Conservation (phyloP, 2,329 filamentous ascomycete species). For the Emericellopsis cladophorae region DNA sequence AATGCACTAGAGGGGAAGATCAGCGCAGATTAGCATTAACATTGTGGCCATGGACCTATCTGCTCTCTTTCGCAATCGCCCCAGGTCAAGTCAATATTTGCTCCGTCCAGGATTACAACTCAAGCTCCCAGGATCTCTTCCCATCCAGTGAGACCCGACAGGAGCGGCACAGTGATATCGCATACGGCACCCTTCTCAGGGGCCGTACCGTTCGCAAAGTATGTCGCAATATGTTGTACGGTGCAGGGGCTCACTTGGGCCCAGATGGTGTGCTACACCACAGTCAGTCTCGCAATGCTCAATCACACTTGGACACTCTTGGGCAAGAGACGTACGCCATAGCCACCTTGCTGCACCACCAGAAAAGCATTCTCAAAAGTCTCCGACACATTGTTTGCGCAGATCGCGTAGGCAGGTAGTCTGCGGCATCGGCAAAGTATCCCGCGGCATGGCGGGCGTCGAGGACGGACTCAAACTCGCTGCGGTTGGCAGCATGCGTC, state of each 20-base stretch:
- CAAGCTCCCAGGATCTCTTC: conserved; percentile 8
- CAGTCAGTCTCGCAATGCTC: no score
- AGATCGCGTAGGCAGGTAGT: conserved; percentile 2
- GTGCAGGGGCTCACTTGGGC: no score
- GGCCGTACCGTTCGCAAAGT: conserved; percentile 7
- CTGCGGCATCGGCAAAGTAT: neutral
- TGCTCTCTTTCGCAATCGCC: no score
- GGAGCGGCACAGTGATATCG: conserved; percentile 3
- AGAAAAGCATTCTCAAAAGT: conserved; percentile 25
- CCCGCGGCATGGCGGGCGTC: neutral
- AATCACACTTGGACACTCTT: no score
- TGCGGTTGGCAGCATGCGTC: neutral
- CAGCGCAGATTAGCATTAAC: no score
- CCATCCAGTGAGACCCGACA: conserved; percentile 7
- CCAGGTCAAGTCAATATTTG: no score
- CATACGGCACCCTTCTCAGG: conserved; percentile 6
- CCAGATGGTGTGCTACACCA: no score
- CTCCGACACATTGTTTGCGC: conserved; percentile 16
- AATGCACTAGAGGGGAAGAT: neutral
- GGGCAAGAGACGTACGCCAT: no score
- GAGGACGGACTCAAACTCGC: conserved; percentile 2
- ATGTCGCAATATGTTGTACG: neutral
- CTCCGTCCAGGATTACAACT: neutral
- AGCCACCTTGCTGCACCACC: conserved; percentile 24
- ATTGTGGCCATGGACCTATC: no score